Base-by-base conservation (phyloP, 345 rosid genomes). In the Camelina laxa region DNA sequence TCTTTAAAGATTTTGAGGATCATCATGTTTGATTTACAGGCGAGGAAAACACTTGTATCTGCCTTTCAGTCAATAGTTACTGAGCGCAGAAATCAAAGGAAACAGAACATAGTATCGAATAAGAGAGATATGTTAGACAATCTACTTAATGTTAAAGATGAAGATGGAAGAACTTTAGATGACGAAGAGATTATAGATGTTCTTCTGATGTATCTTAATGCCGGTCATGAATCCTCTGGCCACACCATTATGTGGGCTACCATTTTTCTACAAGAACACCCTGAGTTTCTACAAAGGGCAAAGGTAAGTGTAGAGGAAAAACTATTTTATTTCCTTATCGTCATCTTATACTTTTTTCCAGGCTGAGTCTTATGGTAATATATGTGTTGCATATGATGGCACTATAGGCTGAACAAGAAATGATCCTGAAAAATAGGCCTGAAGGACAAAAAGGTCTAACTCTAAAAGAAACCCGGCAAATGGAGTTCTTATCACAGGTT, bases 221-320 rank as follows among this genome's bases (percentile, higher is more conserved):
- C 97, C 2, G 98, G 98, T 60, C 97, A 93, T 60, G 98, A 93
- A 81, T 93, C 98, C 57, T 91, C 97, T 3, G 96, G 87, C 5
- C 97, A 91, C 79, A 86, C 87, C 63, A 88, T 81, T 2, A 93
- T 91, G 91, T 91, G 97, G 97, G 87, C 95, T 10, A 81, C 91
- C 13, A 48, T 77, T 45, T 82, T 80, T 30, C 88, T 86, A 58
- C 84, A 84, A 14, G 82, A 83, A 41, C 81, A 84, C 65, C 88
- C 86, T 33, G 79, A 86, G 45, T 66, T 69, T 79, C 85, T 83
- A 16, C 73, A 80, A 59, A 84, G 74, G 55, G 90, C 88, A 39
- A 84, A 79, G 86, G 92, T 84, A 76, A 15, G 4, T 65, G 67
- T 10, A 70, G 39, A 58, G 2, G 44, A 16, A 15, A 13, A 13